Conservation (phyloP, 1,284 basidiomycete species). For the Trametes polyzona region DNA sequence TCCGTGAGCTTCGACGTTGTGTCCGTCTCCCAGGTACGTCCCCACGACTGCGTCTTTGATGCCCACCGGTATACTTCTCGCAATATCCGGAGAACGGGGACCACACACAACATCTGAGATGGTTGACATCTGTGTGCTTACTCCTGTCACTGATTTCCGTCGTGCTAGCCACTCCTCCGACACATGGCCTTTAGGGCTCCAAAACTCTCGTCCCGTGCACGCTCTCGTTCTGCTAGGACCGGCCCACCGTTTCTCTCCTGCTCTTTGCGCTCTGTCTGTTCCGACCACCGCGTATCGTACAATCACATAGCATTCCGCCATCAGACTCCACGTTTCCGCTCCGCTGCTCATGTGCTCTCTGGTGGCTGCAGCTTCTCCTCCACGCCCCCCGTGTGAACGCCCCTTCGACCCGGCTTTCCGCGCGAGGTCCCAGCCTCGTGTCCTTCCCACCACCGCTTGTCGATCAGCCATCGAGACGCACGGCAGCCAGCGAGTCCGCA, state of each 20-base stretch:
- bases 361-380: slow-evolving; percentile 12
- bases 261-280: background rate
- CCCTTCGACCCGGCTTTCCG: background rate
- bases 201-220: background rate
- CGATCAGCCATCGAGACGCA: slow-evolving; percentile 14
- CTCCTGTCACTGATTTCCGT: background rate
- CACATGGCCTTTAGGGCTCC: background rate
- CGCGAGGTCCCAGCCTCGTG: background rate
- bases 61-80: no score
- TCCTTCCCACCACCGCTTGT: background rate
- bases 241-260: background rate
- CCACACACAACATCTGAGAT: no score
- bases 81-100: no score
- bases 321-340: slow-evolving; percentile 22
- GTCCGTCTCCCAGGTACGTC: no score
- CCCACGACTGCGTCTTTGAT: no score
- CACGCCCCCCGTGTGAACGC: slow-evolving; percentile 13
- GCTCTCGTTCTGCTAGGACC: background rate
- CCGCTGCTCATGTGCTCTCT: slow-evolving; percentile 22
- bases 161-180: background rate
- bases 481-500: slow-evolving; percentile 13
- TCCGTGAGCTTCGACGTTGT: no score
- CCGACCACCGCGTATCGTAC: slow-evolving; percentile 15
- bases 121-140: no score
- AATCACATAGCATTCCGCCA: slow-evolving; percentile 12